Evolutionary conservation across 2,329 filamentous ascomycete genomes (phyloP).

Genomic region (Blastomyces silverae): DNA sequence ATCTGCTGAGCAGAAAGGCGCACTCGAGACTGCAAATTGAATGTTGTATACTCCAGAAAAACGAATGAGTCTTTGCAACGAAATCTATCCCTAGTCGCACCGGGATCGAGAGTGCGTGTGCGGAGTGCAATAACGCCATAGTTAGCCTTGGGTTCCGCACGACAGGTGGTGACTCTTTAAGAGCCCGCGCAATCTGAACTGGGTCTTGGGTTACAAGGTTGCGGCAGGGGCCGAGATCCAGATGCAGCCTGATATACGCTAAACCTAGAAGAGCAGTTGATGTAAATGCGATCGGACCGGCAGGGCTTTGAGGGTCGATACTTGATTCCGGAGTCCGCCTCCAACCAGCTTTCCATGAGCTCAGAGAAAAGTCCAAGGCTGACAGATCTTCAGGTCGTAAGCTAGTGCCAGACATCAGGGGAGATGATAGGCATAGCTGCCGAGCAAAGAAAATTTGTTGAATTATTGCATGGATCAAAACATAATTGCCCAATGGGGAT

Average conservation of each 20-base stretch:
- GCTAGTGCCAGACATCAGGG: constrained; percentile 39
- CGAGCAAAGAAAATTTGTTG: constrained; percentile 50
- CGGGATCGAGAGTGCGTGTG: constrained; percentile 50
- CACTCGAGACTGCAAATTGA: constrained; percentile 50
- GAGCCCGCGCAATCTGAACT: constrained; percentile 41
- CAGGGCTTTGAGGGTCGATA: constrained; percentile 49
- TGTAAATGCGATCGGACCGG: constrained; percentile 49
- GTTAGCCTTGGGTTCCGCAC: constrained; percentile 43
- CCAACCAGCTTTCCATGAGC: constrained; percentile 49
- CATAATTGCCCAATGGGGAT: constrained; percentile 50
- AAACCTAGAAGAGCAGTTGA: constrained; percentile 44
- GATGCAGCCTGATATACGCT: constrained; percentile 44
- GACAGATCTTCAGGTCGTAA: constrained; percentile 42
- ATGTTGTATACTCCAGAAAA: constrained; percentile 52
- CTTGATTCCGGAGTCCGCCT: constrained; percentile 48
- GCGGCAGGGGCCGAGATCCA: constrained; percentile 44
- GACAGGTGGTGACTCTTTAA: constrained; percentile 40
- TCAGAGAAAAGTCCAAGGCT: constrained; percentile 43
- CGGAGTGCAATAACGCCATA: constrained; percentile 48
- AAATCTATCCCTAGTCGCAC: constrained; percentile 49
- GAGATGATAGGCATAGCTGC: constrained; percentile 43
- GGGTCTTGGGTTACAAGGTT: constrained; percentile 45
- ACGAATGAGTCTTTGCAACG: constrained; percentile 48
- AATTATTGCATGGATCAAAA: constrained; percentile 50
- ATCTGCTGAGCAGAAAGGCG: constrained; percentile 44